Conservation (phyloP, 371 early-diverging fungal species). For the Batkoa obscura region DNA sequence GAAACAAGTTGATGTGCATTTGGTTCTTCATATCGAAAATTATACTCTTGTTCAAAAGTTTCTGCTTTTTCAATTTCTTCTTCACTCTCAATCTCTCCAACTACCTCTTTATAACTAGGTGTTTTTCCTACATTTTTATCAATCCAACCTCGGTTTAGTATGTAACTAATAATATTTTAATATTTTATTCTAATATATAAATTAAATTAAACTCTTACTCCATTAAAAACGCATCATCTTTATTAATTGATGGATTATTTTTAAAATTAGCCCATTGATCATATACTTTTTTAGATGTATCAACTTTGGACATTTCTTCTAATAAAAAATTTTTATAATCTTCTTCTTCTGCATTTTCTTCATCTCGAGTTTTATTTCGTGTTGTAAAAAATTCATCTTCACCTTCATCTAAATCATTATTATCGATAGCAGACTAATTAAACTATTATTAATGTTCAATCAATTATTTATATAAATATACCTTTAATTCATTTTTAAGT, state of each 20-base stretch:
- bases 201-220: no score
- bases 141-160: conserved; percentile 87
- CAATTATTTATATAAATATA: neutral
- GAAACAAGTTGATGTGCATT: conserved; percentile 5
- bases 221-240: conserved; percentile 75
- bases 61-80: conserved; percentile 54
- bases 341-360: conserved; percentile 53
- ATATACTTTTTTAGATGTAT: conserved; percentile 16
- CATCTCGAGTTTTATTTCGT: conserved; percentile 46
- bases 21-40: conserved; percentile 72
- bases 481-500: conserved; percentile 52
- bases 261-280: conserved; percentile 39
- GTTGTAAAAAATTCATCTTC: conserved; percentile 55
- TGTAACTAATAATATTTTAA: conserved; percentile 22
- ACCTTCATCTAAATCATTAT: conserved; percentile 23
- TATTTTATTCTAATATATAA: no score
- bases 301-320: conserved; percentile 31
- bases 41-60: conserved; percentile 75
- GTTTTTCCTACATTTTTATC: conserved; percentile 39
- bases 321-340: conserved; percentile 69
- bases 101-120: conserved; percentile 42
- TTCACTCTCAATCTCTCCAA: conserved; percentile 41
- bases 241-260: conserved; percentile 27
- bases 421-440: conserved; percentile 15
- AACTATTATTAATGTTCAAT: neutral